A percentile compares a stretch with the other conserved stretches of the same genome.
Evolutionary conservation across 2,329 filamentous ascomycete genomes (phyloP).

Genomic region (Gliomastix tumulicola): DNA sequence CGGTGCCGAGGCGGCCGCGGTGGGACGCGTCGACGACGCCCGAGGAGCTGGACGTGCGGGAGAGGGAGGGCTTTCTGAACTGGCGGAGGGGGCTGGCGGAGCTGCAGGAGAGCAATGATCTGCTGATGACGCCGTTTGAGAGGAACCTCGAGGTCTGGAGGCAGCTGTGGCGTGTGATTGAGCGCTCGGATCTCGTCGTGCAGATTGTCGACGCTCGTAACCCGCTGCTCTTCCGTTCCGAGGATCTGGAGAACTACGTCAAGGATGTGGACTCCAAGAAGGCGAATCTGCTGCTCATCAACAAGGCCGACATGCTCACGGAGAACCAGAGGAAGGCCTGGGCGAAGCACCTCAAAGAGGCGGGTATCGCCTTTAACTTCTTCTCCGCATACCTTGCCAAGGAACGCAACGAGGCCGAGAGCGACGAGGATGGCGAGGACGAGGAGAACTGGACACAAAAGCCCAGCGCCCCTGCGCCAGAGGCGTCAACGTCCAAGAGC

Average conservation of each 20-base stretch:
- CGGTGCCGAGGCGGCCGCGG: conserved; percentile 79
- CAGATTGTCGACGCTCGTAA: conserved; percentile 98
- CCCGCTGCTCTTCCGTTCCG: conserved; percentile 86
- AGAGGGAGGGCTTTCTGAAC: conserved; percentile 73
- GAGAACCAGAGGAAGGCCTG: conserved; percentile 71
- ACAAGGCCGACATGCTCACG: conserved; percentile 99
- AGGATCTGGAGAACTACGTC: conserved; percentile 89
- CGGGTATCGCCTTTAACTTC: conserved; percentile 85
- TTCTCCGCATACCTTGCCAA: conserved; percentile 93
- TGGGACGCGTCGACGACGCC: conserved; percentile 86
- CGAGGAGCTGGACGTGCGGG: conserved; percentile 69
- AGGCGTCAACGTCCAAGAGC: conserved; percentile 12
- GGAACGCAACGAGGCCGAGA: conserved; percentile 72
- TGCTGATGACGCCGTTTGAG: conserved; percentile 97
- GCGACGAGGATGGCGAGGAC: conserved; percentile 41
- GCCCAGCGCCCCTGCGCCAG: not conserved
- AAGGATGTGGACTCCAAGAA: conserved; percentile 86
- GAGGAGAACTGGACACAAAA: conserved; percentile 8
- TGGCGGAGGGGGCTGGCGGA: conserved; percentile 91
- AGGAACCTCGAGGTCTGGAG: conserved; percentile 96
- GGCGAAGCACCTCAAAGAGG: conserved; percentile 78
- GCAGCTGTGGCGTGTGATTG: conserved; percentile 96
- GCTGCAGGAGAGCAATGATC: conserved; percentile 85
- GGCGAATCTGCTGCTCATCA: conserved; percentile 86
- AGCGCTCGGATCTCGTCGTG: conserved; percentile 89